A percentile compares a stretch with the other conserved stretches of the same genome.
Conservation (phyloP, 768 basidiomycete species). For the Hemileccinum rubropunctum region DNA sequence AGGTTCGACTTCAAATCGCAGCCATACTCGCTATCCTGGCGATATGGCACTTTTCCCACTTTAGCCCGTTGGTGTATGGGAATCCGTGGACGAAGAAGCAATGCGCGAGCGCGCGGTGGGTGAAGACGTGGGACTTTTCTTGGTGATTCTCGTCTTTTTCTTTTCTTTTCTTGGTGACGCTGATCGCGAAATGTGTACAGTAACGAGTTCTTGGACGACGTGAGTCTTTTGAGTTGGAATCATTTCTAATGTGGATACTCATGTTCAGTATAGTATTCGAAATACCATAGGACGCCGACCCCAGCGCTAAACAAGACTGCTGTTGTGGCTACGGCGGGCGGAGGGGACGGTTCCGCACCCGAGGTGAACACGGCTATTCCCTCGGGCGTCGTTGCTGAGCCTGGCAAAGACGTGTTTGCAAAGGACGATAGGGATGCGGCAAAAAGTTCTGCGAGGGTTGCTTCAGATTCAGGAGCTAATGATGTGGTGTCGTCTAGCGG, state of each 20-base stretch:
- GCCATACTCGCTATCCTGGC: slow-evolving; percentile 69
- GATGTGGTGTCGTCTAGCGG: not conserved
- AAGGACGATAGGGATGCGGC: slow-evolving; percentile 46
- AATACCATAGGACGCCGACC: slow-evolving; percentile 26
- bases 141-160: slow-evolving; percentile 50
- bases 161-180: not conserved
- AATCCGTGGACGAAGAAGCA: slow-evolving; percentile 79
- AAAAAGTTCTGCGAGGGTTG: slow-evolving; percentile 37
- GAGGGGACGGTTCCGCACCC: slow-evolving; percentile 51
- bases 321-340: slow-evolving; percentile 48
- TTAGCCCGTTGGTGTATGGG: slow-evolving; percentile 84
- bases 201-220: slow-evolving; percentile 66
- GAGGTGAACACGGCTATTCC: slow-evolving; percentile 38
- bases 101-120: slow-evolving; percentile 77
- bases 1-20: slow-evolving; percentile 77
- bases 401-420: slow-evolving; percentile 73
- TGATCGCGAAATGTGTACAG: slow-evolving; percentile 32
- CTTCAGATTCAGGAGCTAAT: slow-evolving; percentile 3
- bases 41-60: slow-evolving; percentile 73
- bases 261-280: slow-evolving; percentile 44
- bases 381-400: slow-evolving; percentile 59
- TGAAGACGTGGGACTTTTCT: slow-evolving; percentile 95
- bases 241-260: not conserved
- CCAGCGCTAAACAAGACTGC: slow-evolving; percentile 40
- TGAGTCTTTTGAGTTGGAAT: slow-evolving; percentile 35